These are phyloP conservation scores for Boletus rubescentipes DNA, from an alignment of 768 basidiomycete genomes.

Conservation along the genomic window DNA sequence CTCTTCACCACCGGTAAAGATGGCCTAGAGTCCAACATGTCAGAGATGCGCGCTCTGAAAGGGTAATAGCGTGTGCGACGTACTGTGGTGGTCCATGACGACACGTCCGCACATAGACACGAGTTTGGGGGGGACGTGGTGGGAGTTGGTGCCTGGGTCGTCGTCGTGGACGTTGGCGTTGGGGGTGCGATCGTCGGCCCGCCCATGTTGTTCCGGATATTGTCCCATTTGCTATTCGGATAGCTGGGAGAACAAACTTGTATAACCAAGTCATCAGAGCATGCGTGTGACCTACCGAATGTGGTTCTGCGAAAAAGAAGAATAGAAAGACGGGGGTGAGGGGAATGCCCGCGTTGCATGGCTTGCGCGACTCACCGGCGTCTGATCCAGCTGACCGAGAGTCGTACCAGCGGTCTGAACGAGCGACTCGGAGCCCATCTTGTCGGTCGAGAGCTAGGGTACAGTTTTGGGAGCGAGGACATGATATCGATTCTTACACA, in stretches of 20 bases:
- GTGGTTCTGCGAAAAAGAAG: conserved; percentile 46
- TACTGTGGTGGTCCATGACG: conserved; percentile 40
- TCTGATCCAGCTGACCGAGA: conserved; percentile 57
- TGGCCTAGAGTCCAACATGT: conserved; percentile 12
- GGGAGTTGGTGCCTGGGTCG: conserved; percentile 7
- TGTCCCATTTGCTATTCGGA: conserved; percentile 71
- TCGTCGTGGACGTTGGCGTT: not conserved
- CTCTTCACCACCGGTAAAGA: conserved; percentile 39
- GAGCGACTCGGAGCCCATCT: conserved; percentile 56
- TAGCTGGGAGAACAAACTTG: conserved; percentile 39
- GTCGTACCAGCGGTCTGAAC: conserved; percentile 47
- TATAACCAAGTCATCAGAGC: not conserved
- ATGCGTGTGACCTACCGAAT: conserved; percentile 41
- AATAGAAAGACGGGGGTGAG: not conserved
- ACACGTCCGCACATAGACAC: conserved; percentile 41
- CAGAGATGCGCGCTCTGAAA: not conserved
- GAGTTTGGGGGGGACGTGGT: conserved; percentile 13
- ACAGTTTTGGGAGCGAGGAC: not conserved
- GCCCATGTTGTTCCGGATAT: conserved; percentile 65
- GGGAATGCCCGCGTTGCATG: not conserved
- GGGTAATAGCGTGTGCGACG: not conserved
- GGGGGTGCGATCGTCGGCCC: conserved; percentile 14
- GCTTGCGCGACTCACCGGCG: conserved; percentile 30
- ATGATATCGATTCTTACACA: no score
- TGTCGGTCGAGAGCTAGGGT: conserved; percentile 54